Evolutionary conservation across 306 rosid genomes (phyloP), one percentile per base, ranked within the genome.

Genomic region (Urtica urens): DNA sequence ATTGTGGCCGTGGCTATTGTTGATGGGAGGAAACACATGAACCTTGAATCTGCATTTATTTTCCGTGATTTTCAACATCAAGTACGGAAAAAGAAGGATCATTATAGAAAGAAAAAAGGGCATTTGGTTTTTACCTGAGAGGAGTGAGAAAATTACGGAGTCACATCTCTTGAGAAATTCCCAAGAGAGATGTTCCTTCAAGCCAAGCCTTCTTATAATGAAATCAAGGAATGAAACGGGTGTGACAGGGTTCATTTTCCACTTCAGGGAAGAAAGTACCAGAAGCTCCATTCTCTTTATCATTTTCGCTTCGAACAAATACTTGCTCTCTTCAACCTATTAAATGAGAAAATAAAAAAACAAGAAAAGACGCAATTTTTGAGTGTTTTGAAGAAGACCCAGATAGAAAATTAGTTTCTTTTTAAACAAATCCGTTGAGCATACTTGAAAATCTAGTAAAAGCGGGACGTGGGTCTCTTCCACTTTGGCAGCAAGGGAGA

Each of bases 191-290:
- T 59, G 58, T 51, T 82, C 74, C 52, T 72, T 85, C 23, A 78
- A 55, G 1, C 93, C 88, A 46, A 85, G 76, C 46, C 88, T 79
- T 59, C 86, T 59, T 2, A 76, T 65, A 38, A 78, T 58, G 37
- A 62, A 80, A 68, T 92, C 94, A n/a, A 92, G 48, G 24, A 92
- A 85, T 0, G 93, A 86, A 49, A 86, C 51, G 35, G 99, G 86
- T 25, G 90, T 92, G 21, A 72, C 77, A 0, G 87, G 94, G 57
- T 78, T 79, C 99, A 92, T 85, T 68, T 77, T 79, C 99, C 99
- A 92, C 18, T 66, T 63, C 5, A 92, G 96, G 3, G 94, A 75
- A 6, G 96, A 79, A 49, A 92, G 99, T 3, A 92, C 83, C 66
- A 92, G 60, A 69, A 92, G 73, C 53, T 86, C 99, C 99, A 85